These are phyloP conservation scores for Rutstroemia sydowiana DNA, from an alignment of 2,329 filamentous ascomycete genomes.

Conservation along the genomic window DNA sequence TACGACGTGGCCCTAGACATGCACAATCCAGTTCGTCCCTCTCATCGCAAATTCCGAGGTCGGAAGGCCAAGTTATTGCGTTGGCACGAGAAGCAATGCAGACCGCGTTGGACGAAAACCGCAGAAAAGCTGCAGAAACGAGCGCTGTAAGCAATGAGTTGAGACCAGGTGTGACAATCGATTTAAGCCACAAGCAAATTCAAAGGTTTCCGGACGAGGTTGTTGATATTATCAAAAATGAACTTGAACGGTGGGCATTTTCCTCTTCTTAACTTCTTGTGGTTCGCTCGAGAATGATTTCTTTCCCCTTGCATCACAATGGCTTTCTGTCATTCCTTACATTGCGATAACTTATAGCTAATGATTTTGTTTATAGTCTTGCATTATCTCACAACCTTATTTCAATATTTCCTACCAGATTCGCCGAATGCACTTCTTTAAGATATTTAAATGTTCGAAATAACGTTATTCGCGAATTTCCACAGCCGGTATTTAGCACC, in stretches of 20 bases:
- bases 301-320: background rate
- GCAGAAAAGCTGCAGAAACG: slow-evolving; percentile 53
- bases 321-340: background rate
- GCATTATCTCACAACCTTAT: slow-evolving; percentile 77
- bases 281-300: too few species aligned
- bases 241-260: slow-evolving; percentile 28
- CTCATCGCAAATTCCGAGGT: slow-evolving; percentile 45
- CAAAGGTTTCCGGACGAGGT: slow-evolving; percentile 36
- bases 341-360: too few species aligned
- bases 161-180: slow-evolving; percentile 64
- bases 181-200: slow-evolving; percentile 70
- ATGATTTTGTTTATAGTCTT: slow-evolving; percentile 43
- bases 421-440: slow-evolving; percentile 68
- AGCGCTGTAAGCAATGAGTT: slow-evolving; percentile 52
- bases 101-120: slow-evolving; percentile 57
- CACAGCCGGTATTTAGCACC: slow-evolving; percentile 47
- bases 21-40: slow-evolving; percentile 37
- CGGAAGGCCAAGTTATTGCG: slow-evolving; percentile 56
- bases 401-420: slow-evolving; percentile 59
- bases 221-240: slow-evolving; percentile 32
- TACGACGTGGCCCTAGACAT: slow-evolving; percentile 31
- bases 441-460: slow-evolving; percentile 76
- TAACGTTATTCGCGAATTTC: slow-evolving; percentile 64
- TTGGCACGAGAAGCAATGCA: slow-evolving; percentile 62
- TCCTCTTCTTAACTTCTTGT: slow-evolving; percentile 7